A percentile compares a stretch with the other conserved stretches of the same genome.
phyloP scores from a whole-genome alignment of 1,139 yeast genomes.

The Lodderomyces metapsilosis region DNA sequence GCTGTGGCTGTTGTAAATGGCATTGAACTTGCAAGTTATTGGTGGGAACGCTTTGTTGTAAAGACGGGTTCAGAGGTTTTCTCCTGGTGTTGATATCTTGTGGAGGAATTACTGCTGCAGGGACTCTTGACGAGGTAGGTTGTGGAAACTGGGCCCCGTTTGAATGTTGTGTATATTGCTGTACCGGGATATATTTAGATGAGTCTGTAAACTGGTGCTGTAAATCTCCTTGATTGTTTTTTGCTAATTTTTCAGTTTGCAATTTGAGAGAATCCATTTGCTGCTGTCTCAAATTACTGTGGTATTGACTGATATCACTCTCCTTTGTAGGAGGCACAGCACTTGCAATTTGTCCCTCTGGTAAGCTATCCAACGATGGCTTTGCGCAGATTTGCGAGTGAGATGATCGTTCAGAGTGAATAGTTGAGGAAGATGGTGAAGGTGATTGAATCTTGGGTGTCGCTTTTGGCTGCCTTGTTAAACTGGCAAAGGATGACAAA shows the following conservation, averaged over 20 bases:
- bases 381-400: conserved; percentile 8
- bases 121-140: conserved; percentile 12
- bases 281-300: conserved; percentile 11
- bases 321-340: neutral
- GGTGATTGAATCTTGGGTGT: conserved; percentile 10
- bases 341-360: conserved; percentile 12
- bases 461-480: conserved; percentile 44
- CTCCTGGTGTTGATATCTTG: conserved; percentile 20
- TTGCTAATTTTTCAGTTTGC: neutral
- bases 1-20: conserved; percentile 7
- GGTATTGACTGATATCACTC: conserved; percentile 12
- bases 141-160: neutral
- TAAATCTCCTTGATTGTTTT: neutral
- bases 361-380: conserved; percentile 12
- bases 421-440: conserved; percentile 2
- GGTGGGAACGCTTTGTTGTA: neutral
- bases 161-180: conserved; percentile 4
- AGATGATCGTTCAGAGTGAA: neutral
- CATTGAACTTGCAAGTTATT: conserved; percentile 1
- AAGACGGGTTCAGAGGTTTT: conserved; percentile 13
- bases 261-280: conserved; percentile 11
- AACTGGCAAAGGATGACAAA: conserved; percentile 46
- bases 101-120: conserved; percentile 29
- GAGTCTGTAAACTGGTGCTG: neutral
- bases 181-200: conserved; percentile 3